Percentiles rank a stretch among this genome's conserved stretches.
Evolutionary conservation across 129 eudicot species (phyloP).

Genomic region (Deinandra increscens): DNA sequence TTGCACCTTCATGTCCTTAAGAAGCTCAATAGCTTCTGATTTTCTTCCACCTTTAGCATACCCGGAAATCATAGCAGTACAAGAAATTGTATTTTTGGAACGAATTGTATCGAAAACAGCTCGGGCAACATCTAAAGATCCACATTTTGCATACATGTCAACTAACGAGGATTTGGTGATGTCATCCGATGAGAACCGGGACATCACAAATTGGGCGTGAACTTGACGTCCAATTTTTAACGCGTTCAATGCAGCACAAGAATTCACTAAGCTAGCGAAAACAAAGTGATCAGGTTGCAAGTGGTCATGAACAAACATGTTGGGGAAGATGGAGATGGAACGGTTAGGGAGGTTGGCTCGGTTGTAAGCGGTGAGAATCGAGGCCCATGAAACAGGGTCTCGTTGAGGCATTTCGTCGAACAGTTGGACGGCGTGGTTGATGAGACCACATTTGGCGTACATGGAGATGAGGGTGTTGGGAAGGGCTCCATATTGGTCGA

Average conservation of each 20-base stretch:
- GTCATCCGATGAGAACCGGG: conserved; percentile 56
- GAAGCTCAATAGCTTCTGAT: conserved; percentile 51
- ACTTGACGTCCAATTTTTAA: conserved; percentile 61
- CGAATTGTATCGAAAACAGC: conserved; percentile 54
- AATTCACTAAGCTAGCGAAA: conserved; percentile 59
- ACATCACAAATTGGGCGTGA: conserved; percentile 57
- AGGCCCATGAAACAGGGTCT: conserved; percentile 77
- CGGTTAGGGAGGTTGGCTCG: conserved; percentile 48
- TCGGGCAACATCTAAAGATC: conserved; percentile 50
- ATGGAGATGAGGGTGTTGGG: conserved; percentile 55
- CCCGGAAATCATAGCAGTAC: conserved; percentile 71
- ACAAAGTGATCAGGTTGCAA: conserved; percentile 72
- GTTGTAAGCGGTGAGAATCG: conserved; percentile 71
- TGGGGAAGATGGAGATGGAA: conserved; percentile 46
- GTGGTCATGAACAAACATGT: conserved; percentile 39
- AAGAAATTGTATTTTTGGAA: conserved; percentile 50
- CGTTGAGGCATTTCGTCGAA: conserved; percentile 79
- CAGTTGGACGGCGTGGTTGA: conserved; percentile 61
- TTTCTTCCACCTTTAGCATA: conserved; percentile 66
- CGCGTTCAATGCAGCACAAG: conserved; percentile 62
- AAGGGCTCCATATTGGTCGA: conserved; percentile 38
- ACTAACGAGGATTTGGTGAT: conserved; percentile 67
- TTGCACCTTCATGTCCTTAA: conserved; percentile 39
- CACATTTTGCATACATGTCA: conserved; percentile 87
- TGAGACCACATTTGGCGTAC: conserved; percentile 56